Base-by-base conservation (phyloP, 2,329 filamentous ascomycete genomes). In the Sarocladium brachiariae region DNA sequence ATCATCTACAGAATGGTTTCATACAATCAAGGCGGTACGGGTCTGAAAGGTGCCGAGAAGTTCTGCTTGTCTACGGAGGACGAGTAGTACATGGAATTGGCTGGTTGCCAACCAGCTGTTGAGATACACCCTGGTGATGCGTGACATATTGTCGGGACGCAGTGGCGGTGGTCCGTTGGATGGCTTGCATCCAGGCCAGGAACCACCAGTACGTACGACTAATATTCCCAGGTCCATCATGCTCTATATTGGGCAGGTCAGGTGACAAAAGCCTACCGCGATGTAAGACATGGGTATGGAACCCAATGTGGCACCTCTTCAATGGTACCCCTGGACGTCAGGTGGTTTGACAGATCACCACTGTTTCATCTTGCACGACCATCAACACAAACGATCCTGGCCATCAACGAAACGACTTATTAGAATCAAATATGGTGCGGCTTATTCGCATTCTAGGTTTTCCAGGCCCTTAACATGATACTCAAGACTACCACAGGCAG, bases 241-340 rank as follows among this genome's bases (percentile, higher is more conserved):
- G 33, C 6, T n/a, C 33, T 35, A 35, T 45, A 16, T 45, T 45
- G 39, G 10, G 19, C 11, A 30, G 39, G 39, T 45, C 39, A 45
- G 39, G 39, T 45, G 39, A 45, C 39, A 4, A 45, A 45, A 45
- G 18, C 7, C 24, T 30, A 25, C 39, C 39, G 39, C 39, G 39
- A 45, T 30, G 39, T 30, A 45, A 45, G 39, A 45, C 39, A 45
- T 45, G 39, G 39, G 39, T 45, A n/a, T 27, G 24, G 39, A 14
- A 19, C n/a, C 39, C 24, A n/a, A 24, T 45, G 39, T 45, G 39
- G 39, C 21, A 45, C 39, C 39, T 16, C 21, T 45, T 27, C 39
- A n/a, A 23, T 45, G 14, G 11, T 30, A 45, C 39, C 39, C 39
- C 39, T 45, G 39, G 39, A 9, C 39, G 16, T 45, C 39, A 30